A percentile compares a stretch with the other conserved stretches of the same genome.
These are phyloP conservation scores for Aspergillus kassunensis DNA, from an alignment of 495 filamentous ascomycete species.

Conservation along the genomic window DNA sequence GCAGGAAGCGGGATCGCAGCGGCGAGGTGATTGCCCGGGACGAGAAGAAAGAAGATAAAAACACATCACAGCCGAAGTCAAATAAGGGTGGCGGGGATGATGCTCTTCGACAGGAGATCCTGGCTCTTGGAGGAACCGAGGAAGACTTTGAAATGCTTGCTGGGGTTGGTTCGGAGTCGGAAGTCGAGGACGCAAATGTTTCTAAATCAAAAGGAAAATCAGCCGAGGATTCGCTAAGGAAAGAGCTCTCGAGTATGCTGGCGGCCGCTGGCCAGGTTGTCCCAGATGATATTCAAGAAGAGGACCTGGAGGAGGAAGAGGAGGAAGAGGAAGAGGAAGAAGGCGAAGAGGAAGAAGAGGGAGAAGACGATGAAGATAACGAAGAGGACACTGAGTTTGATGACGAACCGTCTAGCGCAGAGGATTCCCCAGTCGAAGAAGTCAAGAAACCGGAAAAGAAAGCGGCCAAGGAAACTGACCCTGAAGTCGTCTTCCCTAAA, in stretches of 20 bases:
- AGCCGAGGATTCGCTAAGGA: slow-evolving; percentile 36
- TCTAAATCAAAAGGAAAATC: slow-evolving; percentile 23
- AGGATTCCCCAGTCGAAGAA: neutral
- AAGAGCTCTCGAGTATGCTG: slow-evolving; percentile 41
- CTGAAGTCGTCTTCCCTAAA: slow-evolving; percentile 29
- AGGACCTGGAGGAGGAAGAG: slow-evolving; percentile 44
- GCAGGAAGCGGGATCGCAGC: slow-evolving; percentile 48
- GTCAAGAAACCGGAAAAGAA: slow-evolving; percentile 18
- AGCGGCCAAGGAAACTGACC: slow-evolving; percentile 13
- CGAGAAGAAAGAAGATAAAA: slow-evolving; percentile 25
- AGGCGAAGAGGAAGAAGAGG: slow-evolving; percentile 33
- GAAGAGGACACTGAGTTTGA: slow-evolving; percentile 37
- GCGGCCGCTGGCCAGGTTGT: slow-evolving; percentile 42
- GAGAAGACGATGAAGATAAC: slow-evolving; percentile 43
- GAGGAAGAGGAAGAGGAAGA: slow-evolving; percentile 26
- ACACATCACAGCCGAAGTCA: slow-evolving; percentile 22
- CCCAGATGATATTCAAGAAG: slow-evolving; percentile 39
- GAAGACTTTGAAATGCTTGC: slow-evolving; percentile 67
- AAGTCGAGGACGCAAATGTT: slow-evolving; percentile 39
- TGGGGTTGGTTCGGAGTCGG: slow-evolving; percentile 57
- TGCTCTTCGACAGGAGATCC: slow-evolving; percentile 63
- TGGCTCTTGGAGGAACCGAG: slow-evolving; percentile 71
- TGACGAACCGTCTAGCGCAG: slow-evolving; percentile 28
- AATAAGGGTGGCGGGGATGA: slow-evolving; percentile 27
- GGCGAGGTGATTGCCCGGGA: slow-evolving; percentile 46